These are phyloP conservation scores for Teunomyces pallodes DNA, from an alignment of 805 yeast genomes.

Conservation along the genomic window DNA sequence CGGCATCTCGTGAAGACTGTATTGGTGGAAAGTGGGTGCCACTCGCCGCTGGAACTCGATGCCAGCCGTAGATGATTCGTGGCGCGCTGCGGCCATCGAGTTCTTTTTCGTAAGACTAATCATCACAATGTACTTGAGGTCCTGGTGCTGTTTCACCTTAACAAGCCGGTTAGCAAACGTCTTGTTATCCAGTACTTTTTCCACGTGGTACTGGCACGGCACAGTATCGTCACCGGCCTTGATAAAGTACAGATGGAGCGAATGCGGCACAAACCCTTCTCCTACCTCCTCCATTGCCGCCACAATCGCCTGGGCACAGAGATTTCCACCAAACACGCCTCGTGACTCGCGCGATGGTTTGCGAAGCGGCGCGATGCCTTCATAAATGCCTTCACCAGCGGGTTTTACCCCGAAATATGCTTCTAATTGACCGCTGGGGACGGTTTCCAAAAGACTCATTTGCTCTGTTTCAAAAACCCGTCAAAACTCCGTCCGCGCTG, in stretches of 20 bases:
- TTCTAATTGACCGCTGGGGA: background rate
- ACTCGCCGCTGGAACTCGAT: constrained; percentile 29
- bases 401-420: constrained; percentile 13
- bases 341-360: constrained; percentile 21
- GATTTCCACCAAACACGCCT: constrained; percentile 43
- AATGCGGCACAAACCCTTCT: constrained; percentile 37
- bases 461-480: no score
- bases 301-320: constrained; percentile 32
- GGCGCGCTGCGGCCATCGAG: constrained; percentile 14
- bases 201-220: constrained; percentile 32
- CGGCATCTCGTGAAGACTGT: constrained; percentile 17
- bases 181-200: constrained; percentile 32
- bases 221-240: constrained; percentile 33
- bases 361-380: constrained; percentile 16
- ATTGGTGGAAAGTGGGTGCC: constrained; percentile 19
- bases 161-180: constrained; percentile 35
- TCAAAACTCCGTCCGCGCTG: no score
- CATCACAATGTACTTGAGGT: constrained; percentile 31
- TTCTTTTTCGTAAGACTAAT: constrained; percentile 35
- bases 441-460: no score
- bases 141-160: constrained; percentile 28
- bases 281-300: constrained; percentile 31
- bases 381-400: constrained; percentile 8
- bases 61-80: no score
- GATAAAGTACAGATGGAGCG: constrained; percentile 39